A percentile compares a stretch with the other conserved stretches of the same genome.
These are phyloP conservation scores for Xeromyces bisporus DNA, from an alignment of 495 filamentous ascomycete genomes.

Conservation along the genomic window DNA sequence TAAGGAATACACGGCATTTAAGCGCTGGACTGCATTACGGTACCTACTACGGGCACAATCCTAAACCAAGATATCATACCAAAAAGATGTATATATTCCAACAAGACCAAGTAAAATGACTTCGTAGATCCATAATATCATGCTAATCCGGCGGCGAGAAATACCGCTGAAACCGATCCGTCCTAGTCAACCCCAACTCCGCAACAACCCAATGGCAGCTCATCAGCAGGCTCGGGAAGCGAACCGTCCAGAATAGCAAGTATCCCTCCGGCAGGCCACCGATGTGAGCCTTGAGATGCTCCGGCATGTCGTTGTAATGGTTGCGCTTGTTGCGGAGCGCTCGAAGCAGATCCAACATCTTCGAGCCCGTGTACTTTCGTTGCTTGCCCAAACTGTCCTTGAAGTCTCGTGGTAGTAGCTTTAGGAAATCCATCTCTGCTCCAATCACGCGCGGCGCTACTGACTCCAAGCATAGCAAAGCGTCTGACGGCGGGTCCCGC, in stretches of 20 bases:
- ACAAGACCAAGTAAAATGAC: not conserved
- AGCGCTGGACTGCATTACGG: too few species aligned
- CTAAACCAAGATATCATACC: too few species aligned
- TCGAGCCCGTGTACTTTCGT: constrained; percentile 75
- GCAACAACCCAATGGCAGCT: constrained; percentile 58
- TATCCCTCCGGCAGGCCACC: constrained; percentile 74
- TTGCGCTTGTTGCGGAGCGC: constrained; percentile 91
- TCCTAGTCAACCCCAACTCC: constrained; percentile 42
- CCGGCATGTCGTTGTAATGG: constrained; percentile 83
- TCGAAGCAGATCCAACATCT: constrained; percentile 71
- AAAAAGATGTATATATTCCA: not conserved
- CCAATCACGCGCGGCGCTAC: constrained; percentile 36
- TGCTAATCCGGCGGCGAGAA: constrained; percentile 26
- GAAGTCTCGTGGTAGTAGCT: constrained; percentile 57
- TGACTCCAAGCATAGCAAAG: constrained; percentile 46
- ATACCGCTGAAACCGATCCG: constrained; percentile 64
- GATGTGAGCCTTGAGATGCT: constrained; percentile 57
- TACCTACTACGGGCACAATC: too few species aligned
- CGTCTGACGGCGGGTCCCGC: constrained; percentile 55
- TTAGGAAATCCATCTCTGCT: constrained; percentile 56
- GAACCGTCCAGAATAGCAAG: constrained; percentile 63
- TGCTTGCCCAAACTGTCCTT: constrained; percentile 82
- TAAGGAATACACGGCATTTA: too few species aligned
- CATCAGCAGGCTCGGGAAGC: constrained; percentile 74
- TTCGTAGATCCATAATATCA: constrained; percentile 1